Evolutionary conservation across 2,329 filamentous ascomycete genomes (phyloP).

Genomic region (Pseudovirgaria hyperparasitica): DNA sequence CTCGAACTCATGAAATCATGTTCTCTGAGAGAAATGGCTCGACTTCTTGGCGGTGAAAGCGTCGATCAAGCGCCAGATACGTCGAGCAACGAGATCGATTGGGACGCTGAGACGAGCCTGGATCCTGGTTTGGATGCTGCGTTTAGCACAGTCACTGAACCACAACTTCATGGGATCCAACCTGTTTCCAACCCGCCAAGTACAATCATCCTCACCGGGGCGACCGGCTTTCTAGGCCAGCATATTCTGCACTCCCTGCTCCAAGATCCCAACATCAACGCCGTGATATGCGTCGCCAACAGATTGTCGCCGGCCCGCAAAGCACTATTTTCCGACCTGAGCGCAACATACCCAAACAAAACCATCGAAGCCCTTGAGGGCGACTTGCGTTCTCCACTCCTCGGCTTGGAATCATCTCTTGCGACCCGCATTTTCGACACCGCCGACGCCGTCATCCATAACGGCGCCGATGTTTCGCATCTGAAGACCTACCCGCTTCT

Average conservation of each 20-base stretch:
- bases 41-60: constrained; percentile 9
- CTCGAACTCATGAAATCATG: constrained; percentile 24
- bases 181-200: constrained; percentile 6
- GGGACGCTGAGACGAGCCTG: constrained; percentile 24
- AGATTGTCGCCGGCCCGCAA: constrained; percentile 28
- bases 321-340: too few species aligned
- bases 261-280: constrained; percentile 1
- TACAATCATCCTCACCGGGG: constrained; percentile 6
- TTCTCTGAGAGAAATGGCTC: constrained; percentile 27
- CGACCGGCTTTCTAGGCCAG: constrained; percentile 6
- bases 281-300: constrained; percentile 19
- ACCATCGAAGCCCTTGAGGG: too few species aligned
- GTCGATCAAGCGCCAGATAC: constrained; percentile 2
- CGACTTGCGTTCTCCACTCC: constrained; percentile 19
- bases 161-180: constrained; percentile 13
- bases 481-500: constrained; percentile 11
- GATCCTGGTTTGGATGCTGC: constrained; percentile 2
- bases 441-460: constrained; percentile 18
- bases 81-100: constrained; percentile 19
- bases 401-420: constrained; percentile 26
- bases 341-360: constrained; percentile 5
- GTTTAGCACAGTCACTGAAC: neutral
- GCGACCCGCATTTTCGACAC: constrained; percentile 14
- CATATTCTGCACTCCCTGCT: constrained; percentile 1
- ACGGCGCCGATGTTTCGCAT: constrained; percentile 10